These are phyloP conservation scores for Pseudonitzschia delicatissima DNA, from an alignment of 108 stramenopile genomes.

Conservation along the genomic window DNA sequence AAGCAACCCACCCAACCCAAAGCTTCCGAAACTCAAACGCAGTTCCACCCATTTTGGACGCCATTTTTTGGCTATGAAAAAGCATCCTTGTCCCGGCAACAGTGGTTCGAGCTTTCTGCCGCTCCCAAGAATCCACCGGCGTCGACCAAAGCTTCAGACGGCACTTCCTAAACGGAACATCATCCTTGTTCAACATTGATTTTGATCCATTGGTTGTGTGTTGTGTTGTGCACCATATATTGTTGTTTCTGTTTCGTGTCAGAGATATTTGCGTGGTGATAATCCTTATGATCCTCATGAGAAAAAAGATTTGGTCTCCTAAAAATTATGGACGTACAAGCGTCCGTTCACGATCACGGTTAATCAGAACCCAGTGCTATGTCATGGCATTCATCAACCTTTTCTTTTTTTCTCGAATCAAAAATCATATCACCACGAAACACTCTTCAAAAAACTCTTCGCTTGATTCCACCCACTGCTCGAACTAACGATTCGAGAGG, in stretches of 20 bases:
- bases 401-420: too few species aligned
- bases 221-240: background rate
- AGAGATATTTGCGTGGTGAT: background rate
- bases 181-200: constrained; percentile 26
- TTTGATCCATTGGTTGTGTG: too few species aligned
- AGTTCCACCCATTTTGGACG: constrained; percentile 15
- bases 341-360: constrained; percentile 32
- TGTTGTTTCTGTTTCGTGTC: background rate
- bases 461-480: too few species aligned
- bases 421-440: too few species aligned
- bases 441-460: too few species aligned
- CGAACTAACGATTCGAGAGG: too few species aligned
- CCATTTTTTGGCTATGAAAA: constrained; percentile 7
- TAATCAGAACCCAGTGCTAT: constrained; percentile 38
- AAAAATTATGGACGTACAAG: constrained; percentile 22
- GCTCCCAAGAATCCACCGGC: background rate
- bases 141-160: constrained; percentile 27
- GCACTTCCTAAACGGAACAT: constrained; percentile 38
- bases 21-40: background rate
- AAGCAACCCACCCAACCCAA: background rate
- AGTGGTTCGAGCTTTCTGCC: background rate
- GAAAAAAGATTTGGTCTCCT: constrained; percentile 19
- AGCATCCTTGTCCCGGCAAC: background rate
- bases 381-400: constrained; percentile 30
- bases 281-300: background rate